Base-by-base conservation (phyloP, 768 basidiomycete species). In the Auricularia heimuer region DNA sequence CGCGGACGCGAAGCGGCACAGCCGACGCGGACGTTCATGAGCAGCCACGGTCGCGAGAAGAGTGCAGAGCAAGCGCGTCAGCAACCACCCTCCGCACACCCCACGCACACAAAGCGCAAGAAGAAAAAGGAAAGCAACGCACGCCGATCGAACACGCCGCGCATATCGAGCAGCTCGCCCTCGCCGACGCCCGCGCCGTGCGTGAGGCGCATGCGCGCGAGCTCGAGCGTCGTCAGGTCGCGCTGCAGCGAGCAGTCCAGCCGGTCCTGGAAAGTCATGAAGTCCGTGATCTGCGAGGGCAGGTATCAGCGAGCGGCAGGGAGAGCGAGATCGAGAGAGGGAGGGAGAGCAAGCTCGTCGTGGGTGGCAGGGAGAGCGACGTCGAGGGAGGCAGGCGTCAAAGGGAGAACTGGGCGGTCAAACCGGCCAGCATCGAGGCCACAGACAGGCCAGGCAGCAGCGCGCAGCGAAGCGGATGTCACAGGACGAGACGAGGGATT, bases 211-310 rank as follows among this genome's bases (percentile, higher is more conserved):
- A 94, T 92, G 63, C 92, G 84, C 42, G 93, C 82, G 70, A 93
- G 86, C 72, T 96, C 93, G 68, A 94, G 76, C 71, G 90, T 89
- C 68, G 89, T 81, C 16, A 89, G 80, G 67, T 94, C 91, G 33
- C 92, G 83, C 73, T 94, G 90, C 8, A 95, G 79, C 3, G 93
- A 95, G 72, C 87, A 89, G 66, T 93, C 90, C 8, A 96, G 77
- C 45, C 84, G 81, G 62, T 89, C 86, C 72, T 94, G 89, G 65
- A 95, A 94, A 4, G 76, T 74, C 64, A 91, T 85, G 70, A 96
- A 94, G 71, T 94, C 90, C 21, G 89, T 86, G 64, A 95, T 89
- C 87, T 94, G 68, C 29, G 29, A 29, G 29, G 29, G 29, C 29
- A 1, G 29, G 29, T 3, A 3, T 29, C 2, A 29, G 29, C 29